These are phyloP conservation scores for Pythium brachiatum DNA, from an alignment of 352 stramenopile species.

Conservation along the genomic window DNA sequence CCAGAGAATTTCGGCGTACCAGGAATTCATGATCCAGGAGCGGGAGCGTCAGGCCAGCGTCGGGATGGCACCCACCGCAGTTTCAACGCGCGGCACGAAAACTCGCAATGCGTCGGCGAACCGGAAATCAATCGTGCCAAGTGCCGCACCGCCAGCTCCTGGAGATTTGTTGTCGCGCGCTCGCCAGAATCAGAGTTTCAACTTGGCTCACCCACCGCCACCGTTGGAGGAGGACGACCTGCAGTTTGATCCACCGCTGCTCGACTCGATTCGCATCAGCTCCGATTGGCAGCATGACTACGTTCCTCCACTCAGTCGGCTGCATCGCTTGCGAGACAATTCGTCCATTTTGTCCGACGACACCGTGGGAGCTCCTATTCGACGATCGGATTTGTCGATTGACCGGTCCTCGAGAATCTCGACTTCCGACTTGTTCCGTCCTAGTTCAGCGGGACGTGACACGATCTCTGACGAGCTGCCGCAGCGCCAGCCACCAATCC, in stretches of 20 bases:
- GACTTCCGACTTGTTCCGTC: constrained; percentile 4
- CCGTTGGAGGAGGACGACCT: constrained; percentile 7
- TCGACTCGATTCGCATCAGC: constrained; percentile 42
- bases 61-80: background rate
- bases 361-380: constrained; percentile 30
- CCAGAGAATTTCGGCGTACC: constrained; percentile 20
- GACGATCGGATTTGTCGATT: constrained; percentile 29
- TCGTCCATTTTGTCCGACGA: constrained; percentile 24
- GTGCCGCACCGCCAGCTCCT: background rate
- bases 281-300: constrained; percentile 40
- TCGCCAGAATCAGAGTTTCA: constrained; percentile 4
- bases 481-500: background rate
- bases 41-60: constrained; percentile 15
- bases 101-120: background rate
- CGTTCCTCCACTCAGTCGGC: constrained; percentile 23
- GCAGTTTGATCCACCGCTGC: constrained; percentile 2
- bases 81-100: background rate
- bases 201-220: background rate
- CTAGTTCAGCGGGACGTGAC: constrained; percentile 1
- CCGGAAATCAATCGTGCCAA: constrained; percentile 16
- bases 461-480: constrained; percentile 5
- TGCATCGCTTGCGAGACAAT: constrained; percentile 24
- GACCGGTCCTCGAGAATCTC: constrained; percentile 18
- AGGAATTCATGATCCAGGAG: constrained; percentile 26
- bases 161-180: constrained; percentile 14